Evolutionary conservation across 345 rosid species (phyloP).

Genomic region (Schrenkiella parvula): DNA sequence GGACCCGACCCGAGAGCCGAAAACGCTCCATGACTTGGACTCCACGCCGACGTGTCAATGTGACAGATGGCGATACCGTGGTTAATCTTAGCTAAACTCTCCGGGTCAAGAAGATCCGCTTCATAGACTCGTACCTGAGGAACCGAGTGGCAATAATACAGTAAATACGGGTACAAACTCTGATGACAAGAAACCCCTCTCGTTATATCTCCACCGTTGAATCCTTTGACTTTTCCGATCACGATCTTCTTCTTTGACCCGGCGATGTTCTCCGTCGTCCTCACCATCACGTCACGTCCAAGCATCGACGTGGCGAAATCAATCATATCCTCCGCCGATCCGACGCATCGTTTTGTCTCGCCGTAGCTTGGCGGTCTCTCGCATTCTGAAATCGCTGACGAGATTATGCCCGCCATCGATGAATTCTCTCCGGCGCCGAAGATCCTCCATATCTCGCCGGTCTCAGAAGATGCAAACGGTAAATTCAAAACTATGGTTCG

Average conservation of each 20-base stretch:
- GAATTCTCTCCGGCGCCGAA: constrained; percentile 68
- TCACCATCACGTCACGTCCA: constrained; percentile 51
- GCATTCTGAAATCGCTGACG: constrained; percentile 56
- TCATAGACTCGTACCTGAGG: constrained; percentile 84
- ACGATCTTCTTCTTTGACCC: constrained; percentile 54
- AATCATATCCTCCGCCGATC: constrained; percentile 83
- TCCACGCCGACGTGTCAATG: constrained; percentile 76
- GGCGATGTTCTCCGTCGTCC: constrained; percentile 49
- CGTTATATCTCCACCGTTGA: constrained; percentile 67
- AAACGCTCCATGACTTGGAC: constrained; percentile 76
- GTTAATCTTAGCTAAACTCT: constrained; percentile 46
- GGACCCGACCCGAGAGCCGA: constrained; percentile 67
- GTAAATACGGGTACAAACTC: constrained; percentile 71
- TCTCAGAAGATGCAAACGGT: constrained; percentile 51
- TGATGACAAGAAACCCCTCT: constrained; percentile 88
- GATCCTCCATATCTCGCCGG: constrained; percentile 29
- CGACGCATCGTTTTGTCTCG: constrained; percentile 82
- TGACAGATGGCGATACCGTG: constrained; percentile 88
- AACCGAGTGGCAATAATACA: constrained; percentile 89
- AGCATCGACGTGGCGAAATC: constrained; percentile 74
- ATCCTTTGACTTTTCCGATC: constrained; percentile 54
- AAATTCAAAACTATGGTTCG: constrained; percentile 53
- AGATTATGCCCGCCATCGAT: constrained; percentile 48
- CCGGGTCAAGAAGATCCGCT: constrained; percentile 60
- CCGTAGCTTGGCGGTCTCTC: constrained; percentile 65